phyloP scores from a whole-genome alignment of 2,329 filamentous ascomycete genomes.

The Aspergillus oerlinghausenensis region DNA sequence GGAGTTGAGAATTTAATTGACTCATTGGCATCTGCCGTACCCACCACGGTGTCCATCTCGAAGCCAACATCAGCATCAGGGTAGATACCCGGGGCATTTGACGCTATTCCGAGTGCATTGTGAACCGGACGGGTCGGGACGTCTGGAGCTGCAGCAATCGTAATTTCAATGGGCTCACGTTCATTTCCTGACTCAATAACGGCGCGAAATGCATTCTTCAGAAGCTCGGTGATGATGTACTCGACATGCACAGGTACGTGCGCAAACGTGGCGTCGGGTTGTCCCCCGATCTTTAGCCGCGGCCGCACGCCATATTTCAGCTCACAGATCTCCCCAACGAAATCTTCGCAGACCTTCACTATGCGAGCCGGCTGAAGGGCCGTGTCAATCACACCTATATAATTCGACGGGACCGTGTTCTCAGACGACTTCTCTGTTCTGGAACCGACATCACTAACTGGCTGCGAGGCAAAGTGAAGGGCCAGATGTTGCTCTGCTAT shows the following conservation, averaged over 20 bases:
- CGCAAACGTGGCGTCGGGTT: slow-evolving; percentile 82
- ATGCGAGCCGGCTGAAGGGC: slow-evolving; percentile 75
- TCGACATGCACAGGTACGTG: slow-evolving; percentile 95
- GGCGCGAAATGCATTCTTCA: slow-evolving; percentile 95
- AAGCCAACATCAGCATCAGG: slow-evolving; percentile 29
- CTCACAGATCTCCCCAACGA: slow-evolving; percentile 94
- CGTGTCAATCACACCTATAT: slow-evolving; percentile 95
- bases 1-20: slow-evolving; percentile 29
- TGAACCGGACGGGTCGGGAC: slow-evolving; percentile 37
- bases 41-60: slow-evolving; percentile 23
- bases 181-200: slow-evolving; percentile 80
- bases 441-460: slow-evolving; percentile 56
- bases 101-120: slow-evolving; percentile 34
- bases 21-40: slow-evolving; percentile 29
- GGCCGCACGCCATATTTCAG: slow-evolving; percentile 90
- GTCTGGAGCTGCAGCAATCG: slow-evolving; percentile 70
- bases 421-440: slow-evolving; percentile 13
- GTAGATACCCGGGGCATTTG: slow-evolving; percentile 7
- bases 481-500: slow-evolving; percentile 97
- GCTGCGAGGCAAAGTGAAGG: slow-evolving; percentile 70
- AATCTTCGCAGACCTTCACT: slow-evolving; percentile 78
- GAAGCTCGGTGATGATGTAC: slow-evolving; percentile 92
- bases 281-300: slow-evolving; percentile 73
- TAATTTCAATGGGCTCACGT: slow-evolving; percentile 80
- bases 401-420: slow-evolving; percentile 48